phyloP scores from a whole-genome alignment of 345 rosid genomes.

The Litchi chinensis region DNA sequence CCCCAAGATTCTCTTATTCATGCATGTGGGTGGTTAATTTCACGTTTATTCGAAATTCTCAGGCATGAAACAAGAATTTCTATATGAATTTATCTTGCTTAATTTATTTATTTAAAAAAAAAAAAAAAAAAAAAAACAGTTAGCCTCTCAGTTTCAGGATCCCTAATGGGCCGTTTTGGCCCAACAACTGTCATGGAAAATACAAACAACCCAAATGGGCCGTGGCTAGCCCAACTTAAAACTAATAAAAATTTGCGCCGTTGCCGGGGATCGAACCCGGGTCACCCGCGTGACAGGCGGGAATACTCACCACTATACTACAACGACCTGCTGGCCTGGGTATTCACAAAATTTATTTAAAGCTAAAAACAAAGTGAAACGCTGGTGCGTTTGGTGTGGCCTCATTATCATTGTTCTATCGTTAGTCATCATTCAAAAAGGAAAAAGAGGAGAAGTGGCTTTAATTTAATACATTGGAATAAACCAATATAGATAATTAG shows the following conservation, averaged over 20 bases:
- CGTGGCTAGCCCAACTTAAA: no score
- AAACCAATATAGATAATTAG: no score
- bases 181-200: neutral
- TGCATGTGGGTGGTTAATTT: no score
- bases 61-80: neutral
- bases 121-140: no score
- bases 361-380: no score
- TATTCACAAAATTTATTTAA: neutral
- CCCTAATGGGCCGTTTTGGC: neutral
- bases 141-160: no score
- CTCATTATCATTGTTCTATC: neutral
- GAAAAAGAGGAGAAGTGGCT: neutral
- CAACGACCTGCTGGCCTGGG: slow-evolving; percentile 41
- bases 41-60: no score
- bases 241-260: slow-evolving; percentile 43
- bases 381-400: neutral
- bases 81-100: neutral
- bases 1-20: no score
- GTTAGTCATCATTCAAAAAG: neutral
- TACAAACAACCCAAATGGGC: neutral
- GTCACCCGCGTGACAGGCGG: slow-evolving; percentile 81
- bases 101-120: no score
- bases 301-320: slow-evolving; percentile 71
- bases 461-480: neutral
- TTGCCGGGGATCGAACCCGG: slow-evolving; percentile 99